Base-by-base conservation (phyloP, 2,329 filamentous ascomycete genomes). In the Fusarium sulawesiense region DNA sequence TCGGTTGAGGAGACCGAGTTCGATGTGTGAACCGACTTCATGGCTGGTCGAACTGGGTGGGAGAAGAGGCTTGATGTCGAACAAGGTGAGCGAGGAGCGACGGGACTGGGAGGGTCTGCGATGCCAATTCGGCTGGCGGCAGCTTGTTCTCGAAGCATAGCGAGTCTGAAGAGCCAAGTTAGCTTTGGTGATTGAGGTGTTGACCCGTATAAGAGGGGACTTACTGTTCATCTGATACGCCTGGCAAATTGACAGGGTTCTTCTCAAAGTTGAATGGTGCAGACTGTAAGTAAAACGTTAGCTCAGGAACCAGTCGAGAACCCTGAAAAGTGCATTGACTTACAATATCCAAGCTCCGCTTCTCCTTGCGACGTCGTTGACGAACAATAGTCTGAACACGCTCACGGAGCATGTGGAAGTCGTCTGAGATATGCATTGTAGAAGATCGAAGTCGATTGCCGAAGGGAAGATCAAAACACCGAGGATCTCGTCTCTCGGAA, bases 151-250 rank as follows among this genome's bases (percentile, higher is more conserved):
- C 84, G 84, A 64, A 87, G 79, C 68, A 85, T 79, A 32, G 80
- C 75, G 69, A 87, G 80, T 67, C 85, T 48, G n/a, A 18, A 30
- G 46, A n/a, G 34, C 34, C 34, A 37, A n/a, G 29, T 51, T 20
- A 60, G 60, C 30, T n/a, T 29, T 41, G 21, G 10, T 27, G 4
- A 4, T 32, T 3, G 29, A 44, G 23, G 49, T 20, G 20, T 40
- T 27, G 30, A 16, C 7, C 56, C 27, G 45, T 30, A 30, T 16
- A 45, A n/a, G 30, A 30, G 44, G 42, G 41, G 8, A 80, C 87
- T 78, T 83, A 89, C 87, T 90, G 87, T 71, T 89, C 86, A 68
- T 87, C 82, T 47, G 85, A 85, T 44, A 89, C 80, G 41, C 87
- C 88, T 4, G 86, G 86, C 16, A 89, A 78, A 45, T 78, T 78